A percentile compares a stretch with the other conserved stretches of the same genome.
Conservation (phyloP, 176 grass and related monocot genomes). For the Thinopyrum elongatum region DNA sequence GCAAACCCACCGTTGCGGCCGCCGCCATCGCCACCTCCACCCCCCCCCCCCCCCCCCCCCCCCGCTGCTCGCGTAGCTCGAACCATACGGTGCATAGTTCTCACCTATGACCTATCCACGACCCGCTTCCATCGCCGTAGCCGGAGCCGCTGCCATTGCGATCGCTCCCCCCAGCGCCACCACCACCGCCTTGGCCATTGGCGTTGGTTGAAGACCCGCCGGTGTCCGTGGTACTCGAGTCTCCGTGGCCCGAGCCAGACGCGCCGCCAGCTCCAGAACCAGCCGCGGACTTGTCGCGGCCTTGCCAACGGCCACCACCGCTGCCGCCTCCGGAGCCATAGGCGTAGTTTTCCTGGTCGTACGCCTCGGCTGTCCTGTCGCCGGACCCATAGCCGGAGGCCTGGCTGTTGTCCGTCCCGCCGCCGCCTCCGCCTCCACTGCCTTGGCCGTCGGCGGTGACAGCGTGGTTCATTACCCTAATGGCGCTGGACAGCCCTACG, state of each 20-base stretch:
- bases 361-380: background rate
- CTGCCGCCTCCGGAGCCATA: background rate
- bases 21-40: background rate
- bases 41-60: background rate
- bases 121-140: background rate
- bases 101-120: background rate
- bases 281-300: background rate
- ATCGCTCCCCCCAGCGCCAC: background rate
- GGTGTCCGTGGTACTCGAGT: background rate
- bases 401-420: background rate
- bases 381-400: background rate
- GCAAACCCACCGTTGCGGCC: conserved; percentile 19
- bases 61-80: background rate
- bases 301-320: background rate
- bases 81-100: background rate
- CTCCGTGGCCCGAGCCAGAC: background rate
- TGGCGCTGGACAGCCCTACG: conserved; percentile 5
- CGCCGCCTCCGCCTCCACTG: background rate
- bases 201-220: background rate
- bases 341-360: background rate
- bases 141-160: background rate
- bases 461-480: conserved; percentile 17
- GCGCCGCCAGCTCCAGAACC: background rate
- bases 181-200: background rate
- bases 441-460: conserved; percentile 12